phyloP scores from a whole-genome alignment of 2,329 filamentous ascomycete species.

The Fusarium sp. region DNA sequence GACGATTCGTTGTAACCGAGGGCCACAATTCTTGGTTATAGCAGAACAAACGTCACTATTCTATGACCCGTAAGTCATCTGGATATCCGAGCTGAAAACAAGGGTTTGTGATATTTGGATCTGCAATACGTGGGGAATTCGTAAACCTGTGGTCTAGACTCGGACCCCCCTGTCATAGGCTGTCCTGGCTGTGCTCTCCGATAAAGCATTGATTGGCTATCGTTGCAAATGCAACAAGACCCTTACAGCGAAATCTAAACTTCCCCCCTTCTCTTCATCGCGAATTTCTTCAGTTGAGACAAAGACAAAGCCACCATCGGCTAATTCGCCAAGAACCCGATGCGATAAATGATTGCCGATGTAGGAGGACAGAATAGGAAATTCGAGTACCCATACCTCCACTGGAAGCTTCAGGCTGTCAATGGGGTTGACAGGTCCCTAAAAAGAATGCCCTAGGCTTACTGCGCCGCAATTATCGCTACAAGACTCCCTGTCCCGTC shows the following conservation, averaged over 20 bases:
- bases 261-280: not conserved
- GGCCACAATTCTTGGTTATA: not conserved
- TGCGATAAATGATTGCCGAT: not conserved
- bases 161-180: not conserved
- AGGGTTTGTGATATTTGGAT: constrained; percentile 2
- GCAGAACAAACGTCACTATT: not conserved
- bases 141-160: not conserved
- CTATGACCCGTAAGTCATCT: not conserved
- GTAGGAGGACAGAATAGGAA: constrained; percentile 5
- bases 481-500: constrained; percentile 2
- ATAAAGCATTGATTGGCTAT: constrained; percentile 22
- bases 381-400: not conserved
- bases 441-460: not conserved
- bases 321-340: not conserved
- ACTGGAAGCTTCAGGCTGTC: not conserved
- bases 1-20: not conserved
- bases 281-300: not conserved
- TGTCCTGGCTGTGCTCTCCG: not conserved
- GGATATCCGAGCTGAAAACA: not conserved
- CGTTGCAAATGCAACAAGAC: not conserved
- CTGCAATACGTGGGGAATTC: not conserved
- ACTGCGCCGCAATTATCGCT: constrained; percentile 18
- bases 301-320: constrained; percentile 2
- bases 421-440: not conserved
- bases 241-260: not conserved